A percentile compares a stretch with the other conserved stretches of the same genome.
Conservation (phyloP, 2,329 filamentous ascomycete genomes). For the Atkinsonella hypoxylon region DNA sequence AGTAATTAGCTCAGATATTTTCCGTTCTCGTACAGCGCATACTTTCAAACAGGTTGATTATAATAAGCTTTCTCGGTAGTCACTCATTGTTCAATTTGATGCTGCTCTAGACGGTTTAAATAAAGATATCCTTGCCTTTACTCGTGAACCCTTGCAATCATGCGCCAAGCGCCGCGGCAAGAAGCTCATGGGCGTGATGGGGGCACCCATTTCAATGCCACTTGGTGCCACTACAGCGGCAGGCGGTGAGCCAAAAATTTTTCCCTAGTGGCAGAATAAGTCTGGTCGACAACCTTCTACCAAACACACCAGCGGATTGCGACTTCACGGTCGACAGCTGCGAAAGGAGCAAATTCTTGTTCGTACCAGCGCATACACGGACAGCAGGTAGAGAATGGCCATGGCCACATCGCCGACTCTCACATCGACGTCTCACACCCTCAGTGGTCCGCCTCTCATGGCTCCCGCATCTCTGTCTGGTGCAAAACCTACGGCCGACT, state of each 20-base stretch:
- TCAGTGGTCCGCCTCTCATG: constrained; percentile 39
- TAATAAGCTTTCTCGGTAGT: too few relatives aligned
- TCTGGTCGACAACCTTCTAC: background rate
- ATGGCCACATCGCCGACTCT: constrained; percentile 42
- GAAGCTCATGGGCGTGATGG: too few relatives aligned
- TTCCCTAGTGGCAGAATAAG: constrained; percentile 7
- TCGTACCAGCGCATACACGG: background rate
- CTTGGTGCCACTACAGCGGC: too few relatives aligned
- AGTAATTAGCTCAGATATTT: too few relatives aligned
- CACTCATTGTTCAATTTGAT: too few relatives aligned
- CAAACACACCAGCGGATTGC: background rate
- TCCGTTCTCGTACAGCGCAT: too few relatives aligned
- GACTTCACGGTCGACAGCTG: background rate
- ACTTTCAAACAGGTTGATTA: too few relatives aligned
- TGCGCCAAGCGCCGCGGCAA: too few relatives aligned
- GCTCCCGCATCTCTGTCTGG: constrained; percentile 24
- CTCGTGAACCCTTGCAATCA: too few relatives aligned
- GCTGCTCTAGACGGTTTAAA: too few relatives aligned
- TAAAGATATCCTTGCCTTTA: too few relatives aligned
- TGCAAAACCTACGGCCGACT: constrained; percentile 19
- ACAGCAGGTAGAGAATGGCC: constrained; percentile 20
- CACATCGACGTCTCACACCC: constrained; percentile 53
- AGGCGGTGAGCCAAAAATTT: constrained; percentile 10
- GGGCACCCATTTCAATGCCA: too few relatives aligned
- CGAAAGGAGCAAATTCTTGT: background rate